phyloP scores from a whole-genome alignment of 148 eudicot genomes.

The Nyssa sinensis region DNA sequence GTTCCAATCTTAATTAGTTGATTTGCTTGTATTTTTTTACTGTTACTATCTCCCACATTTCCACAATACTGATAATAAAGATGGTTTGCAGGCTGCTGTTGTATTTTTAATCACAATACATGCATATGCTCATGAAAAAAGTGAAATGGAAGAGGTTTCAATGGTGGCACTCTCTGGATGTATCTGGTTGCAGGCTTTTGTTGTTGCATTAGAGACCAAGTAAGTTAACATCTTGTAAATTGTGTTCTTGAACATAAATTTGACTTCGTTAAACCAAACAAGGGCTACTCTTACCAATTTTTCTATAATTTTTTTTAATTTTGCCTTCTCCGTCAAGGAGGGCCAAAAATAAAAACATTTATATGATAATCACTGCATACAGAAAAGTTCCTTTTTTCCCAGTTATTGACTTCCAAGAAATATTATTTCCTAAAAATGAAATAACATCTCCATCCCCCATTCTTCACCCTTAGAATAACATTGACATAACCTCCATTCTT shows the following conservation, averaged over 20 bases:
- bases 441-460: no score
- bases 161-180: conserved; percentile 99
- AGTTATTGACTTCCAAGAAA: no score
- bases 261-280: neutral
- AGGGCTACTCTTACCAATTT: neutral
- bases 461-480: neutral
- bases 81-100: conserved; percentile 74
- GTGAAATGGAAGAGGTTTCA: conserved; percentile 90
- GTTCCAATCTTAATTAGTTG: neutral
- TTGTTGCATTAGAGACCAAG: conserved; percentile 89
- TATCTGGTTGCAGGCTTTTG: conserved; percentile 98
- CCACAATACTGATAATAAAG: conserved; percentile 9
- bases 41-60: neutral
- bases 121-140: conserved; percentile 75
- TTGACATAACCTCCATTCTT: neutral
- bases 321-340: neutral
- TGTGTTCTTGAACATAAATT: neutral
- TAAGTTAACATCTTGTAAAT: conserved; percentile 36
- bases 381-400: no score
- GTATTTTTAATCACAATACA: conserved; percentile 76
- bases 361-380: neutral
- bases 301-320: neutral
- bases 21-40: neutral
- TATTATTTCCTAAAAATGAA: neutral
- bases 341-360: neutral